Evolutionary conservation across 2,329 filamentous ascomycete genomes (phyloP).

Genomic region (Botrytis tulipae): DNA sequence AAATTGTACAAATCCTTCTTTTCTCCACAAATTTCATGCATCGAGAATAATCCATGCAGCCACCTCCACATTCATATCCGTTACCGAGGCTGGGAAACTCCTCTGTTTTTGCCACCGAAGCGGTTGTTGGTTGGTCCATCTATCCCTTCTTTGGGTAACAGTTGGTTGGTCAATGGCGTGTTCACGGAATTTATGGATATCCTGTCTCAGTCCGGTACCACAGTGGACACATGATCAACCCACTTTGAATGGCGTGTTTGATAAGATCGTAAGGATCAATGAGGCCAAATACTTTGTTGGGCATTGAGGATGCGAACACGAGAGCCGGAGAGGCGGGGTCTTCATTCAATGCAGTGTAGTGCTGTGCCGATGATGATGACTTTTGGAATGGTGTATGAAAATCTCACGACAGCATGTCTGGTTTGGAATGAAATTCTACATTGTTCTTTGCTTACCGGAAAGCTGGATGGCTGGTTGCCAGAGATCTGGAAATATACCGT

Average conservation of each 20-base stretch:
- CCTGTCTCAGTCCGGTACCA: background rate
- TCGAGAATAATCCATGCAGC: constrained; percentile 3
- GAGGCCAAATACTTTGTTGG: background rate
- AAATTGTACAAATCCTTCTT: background rate
- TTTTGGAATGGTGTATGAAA: background rate
- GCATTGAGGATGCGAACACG: constrained; percentile 2
- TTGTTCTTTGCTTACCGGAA: background rate
- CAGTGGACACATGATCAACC: background rate
- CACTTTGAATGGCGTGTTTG: background rate
- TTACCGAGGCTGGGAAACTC: background rate
- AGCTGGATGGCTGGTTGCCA: background rate
- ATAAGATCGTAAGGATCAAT: constrained; percentile 7
- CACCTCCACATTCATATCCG: constrained; percentile 6
- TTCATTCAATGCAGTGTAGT: background rate
- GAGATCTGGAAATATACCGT: background rate
- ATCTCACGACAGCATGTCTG: background rate
- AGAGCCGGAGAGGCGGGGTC: constrained; percentile 13
- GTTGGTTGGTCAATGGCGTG: background rate
- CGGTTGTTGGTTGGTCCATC: constrained; percentile 6
- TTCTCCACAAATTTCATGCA: constrained; percentile 5
- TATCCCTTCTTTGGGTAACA: background rate
- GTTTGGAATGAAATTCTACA: background rate
- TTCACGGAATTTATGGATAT: background rate
- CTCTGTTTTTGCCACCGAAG: background rate
- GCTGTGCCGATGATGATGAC: background rate